Evolutionary conservation across 768 basidiomycete genomes (phyloP), one percentile per base, ranked within the genome.

Genomic region (Pilatotrama ljubarskyi): DNA sequence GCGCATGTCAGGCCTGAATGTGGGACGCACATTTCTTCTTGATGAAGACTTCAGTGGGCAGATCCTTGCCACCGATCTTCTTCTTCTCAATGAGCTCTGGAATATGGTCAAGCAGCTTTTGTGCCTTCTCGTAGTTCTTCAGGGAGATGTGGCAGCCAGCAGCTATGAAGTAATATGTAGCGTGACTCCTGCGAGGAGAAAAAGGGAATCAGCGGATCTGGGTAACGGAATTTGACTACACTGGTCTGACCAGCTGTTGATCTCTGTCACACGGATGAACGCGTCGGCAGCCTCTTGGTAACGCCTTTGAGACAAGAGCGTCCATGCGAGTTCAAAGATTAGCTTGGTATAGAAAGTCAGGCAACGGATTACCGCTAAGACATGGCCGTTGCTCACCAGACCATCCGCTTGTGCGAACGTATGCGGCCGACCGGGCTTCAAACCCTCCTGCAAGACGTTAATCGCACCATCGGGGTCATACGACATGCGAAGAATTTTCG

Each of bases 281-380:
- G 78, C 77, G 47, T 87, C 82, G 1, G 88, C 88, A 1, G 86
- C 80, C 62, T 91, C 88, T 62, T 80, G 73, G 55, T 91, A 90
- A 58, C 80, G 76, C 53, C 86, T 73, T 58, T 88, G 80, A 1
- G 84, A 78, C 3, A 92, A 77, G 1, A 89, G 71, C 15, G 84
- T 85, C 90, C 91, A 92, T 0, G 87, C 89, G 3, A 93, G 78
- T 70, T 93, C 91, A 63, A 90, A 92, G 14, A 83, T 77, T 7
- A 92, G 77, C 87, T 90, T 58, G 14, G n/a, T n/a, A n/a, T n/a
- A n/a, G n/a, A 24, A 24, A 1, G 20, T 20, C n/a, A 42, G 10
- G 32, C 47, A 38, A 18, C 18, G 29, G 20, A 25, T n/a, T n/a
- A n/a, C n/a, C 10, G 29, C 29, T 10, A 32, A 32, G 29, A 10